Percentiles rank a stretch among this genome's conserved stretches.
Conservation (phyloP, 1,284 basidiomycete genomes). For the Takashimella koratensis region DNA sequence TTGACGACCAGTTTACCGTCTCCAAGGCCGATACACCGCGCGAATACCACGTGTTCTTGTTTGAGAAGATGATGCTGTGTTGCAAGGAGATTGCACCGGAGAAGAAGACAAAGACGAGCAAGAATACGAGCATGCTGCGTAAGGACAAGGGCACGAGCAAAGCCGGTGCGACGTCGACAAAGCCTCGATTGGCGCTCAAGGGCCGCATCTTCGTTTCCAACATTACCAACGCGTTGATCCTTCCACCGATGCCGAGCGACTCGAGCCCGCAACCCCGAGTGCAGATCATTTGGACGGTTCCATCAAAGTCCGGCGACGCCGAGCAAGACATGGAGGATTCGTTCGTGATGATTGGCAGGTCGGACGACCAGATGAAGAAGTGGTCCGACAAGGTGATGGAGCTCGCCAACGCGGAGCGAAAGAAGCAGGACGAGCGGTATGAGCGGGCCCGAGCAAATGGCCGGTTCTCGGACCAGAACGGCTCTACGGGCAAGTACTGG, state of each 20-base stretch:
- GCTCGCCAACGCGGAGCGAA: conserved; percentile 61
- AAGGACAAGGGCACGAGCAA: conserved; percentile 56
- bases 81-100: conserved; percentile 72
- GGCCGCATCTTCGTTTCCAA: conserved; percentile 98
- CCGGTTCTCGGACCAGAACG: conserved; percentile 25
- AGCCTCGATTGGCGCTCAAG: conserved; percentile 81
- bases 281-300: conserved; percentile 41
- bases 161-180: conserved; percentile 52
- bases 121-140: conserved; percentile 42
- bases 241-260: conserved; percentile 54
- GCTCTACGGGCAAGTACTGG: conserved; percentile 19
- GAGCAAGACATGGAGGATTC: conserved; percentile 60
- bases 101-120: conserved; percentile 48
- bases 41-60: conserved; percentile 98
- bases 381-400: conserved; percentile 89
- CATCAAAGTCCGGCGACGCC: conserved; percentile 46
- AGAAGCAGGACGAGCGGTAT: conserved; percentile 55
- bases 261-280: conserved; percentile 28
- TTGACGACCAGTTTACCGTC: conserved; percentile 93
- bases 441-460: conserved; percentile 19
- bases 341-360: conserved; percentile 88
- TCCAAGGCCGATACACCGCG: conserved; percentile 95
- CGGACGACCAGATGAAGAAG: conserved; percentile 85
- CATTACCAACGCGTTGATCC: conserved; percentile 64
- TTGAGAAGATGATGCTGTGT: conserved; percentile 97